Evolutionary conservation across 768 basidiomycete genomes (phyloP).

Genomic region (Tricholoma bakamatsutake): DNA sequence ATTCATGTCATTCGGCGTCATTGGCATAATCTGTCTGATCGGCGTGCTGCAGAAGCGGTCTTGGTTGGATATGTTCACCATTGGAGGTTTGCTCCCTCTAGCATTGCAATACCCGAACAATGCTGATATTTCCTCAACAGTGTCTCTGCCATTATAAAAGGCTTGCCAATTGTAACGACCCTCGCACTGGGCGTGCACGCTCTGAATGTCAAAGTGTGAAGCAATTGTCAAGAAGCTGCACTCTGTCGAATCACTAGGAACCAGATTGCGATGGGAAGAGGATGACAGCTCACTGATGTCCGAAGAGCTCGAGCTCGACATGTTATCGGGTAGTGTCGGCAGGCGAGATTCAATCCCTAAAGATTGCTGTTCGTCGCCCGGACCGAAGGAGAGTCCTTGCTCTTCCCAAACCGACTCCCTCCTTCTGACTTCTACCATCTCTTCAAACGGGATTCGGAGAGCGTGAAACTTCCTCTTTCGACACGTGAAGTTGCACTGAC

Average conservation of each 20-base stretch:
- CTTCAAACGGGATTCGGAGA: constrained; percentile 9
- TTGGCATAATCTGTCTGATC: constrained; percentile 88
- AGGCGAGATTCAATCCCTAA: background rate
- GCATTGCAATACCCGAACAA: background rate
- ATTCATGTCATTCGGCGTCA: constrained; percentile 83
- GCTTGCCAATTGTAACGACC: constrained; percentile 94
- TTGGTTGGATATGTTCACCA: constrained; percentile 99
- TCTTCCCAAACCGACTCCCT: background rate
- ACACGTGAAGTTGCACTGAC: constrained; percentile 9
- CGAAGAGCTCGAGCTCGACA: background rate
- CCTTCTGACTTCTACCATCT: background rate
- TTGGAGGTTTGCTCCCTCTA: constrained; percentile 64
- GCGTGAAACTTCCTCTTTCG: constrained; percentile 17
- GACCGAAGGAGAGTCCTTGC: background rate
- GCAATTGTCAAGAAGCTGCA: constrained; percentile 97
- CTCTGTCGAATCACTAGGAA: constrained; percentile 91
- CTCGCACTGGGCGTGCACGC: constrained; percentile 90
- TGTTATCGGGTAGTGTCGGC: background rate
- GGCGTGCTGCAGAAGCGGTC: constrained; percentile 80
- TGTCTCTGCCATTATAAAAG: constrained; percentile 97
- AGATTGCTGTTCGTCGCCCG: background rate
- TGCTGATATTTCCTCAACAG: constrained; percentile 31
- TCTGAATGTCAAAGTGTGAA: constrained; percentile 90
- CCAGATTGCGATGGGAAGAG: background rate
- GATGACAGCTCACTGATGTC: background rate